Evolutionary conservation across 768 basidiomycete genomes (phyloP), one percentile per base, ranked within the genome.

Genomic region (Suillus discolor): DNA sequence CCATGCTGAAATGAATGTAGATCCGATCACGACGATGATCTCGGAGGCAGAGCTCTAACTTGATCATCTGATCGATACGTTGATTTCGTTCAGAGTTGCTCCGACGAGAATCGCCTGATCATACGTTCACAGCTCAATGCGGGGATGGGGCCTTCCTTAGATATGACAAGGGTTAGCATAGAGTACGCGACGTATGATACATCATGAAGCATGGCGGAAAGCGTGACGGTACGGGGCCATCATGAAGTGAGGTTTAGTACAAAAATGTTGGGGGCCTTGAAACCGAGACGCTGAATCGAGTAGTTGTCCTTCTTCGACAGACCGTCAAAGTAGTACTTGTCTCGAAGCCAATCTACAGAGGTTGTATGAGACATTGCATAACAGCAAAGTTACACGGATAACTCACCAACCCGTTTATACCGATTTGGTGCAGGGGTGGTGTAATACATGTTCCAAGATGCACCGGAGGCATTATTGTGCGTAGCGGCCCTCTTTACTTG

Each of bases 221-320:
- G 68, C 59, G 62, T 67, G 51, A 53, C 4, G 28, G 51, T 51
- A 15, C 51, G 44, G 61, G 28, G 36, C 11, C 59, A 62, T 79
- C 74, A 88, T n/a, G 81, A 76, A 13, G 81, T 79, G 47, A 91
- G 68, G 63, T 83, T 82, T 89, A 94, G 87, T 45, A 93, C 81
- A 72, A 92, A 92, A 45, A 93, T 84, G 72, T 94, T 94, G 7
- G 92, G 87, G 3, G 93, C 93, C 63, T 82, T 84, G 77, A 86
- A 94, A 2, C 93, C 93, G 36, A 94, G 85, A 7, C 91, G 84
- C 11, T 80, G 73, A 34, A 77, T 69, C 2, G 83, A 79, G 69
- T 93, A 94, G 9, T 70, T 71, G 68, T 92, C 90, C 68, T 89
- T 85, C 72, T 81, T 85, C 13, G 69, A 69, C 64, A 94, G 70